phyloP scores from a whole-genome alignment of 176 grass and related monocot genomes.

The Bothriochloa decipiens region DNA sequence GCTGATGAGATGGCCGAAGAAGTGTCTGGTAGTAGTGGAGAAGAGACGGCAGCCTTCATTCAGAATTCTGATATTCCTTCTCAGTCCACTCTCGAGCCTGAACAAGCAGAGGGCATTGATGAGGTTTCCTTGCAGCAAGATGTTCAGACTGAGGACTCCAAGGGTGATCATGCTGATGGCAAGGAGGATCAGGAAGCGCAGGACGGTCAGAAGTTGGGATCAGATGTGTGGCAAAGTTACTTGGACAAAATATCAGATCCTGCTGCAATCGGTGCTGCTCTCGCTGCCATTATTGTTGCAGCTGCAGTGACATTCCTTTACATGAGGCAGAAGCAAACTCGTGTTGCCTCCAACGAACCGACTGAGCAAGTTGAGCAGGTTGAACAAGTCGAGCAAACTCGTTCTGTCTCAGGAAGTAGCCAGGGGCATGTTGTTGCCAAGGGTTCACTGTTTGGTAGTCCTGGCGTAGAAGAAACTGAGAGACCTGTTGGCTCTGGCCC shows the following conservation, averaged over 20 bases:
- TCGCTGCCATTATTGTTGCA: constrained; percentile 43
- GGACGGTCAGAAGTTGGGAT: background rate
- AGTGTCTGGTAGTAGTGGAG: constrained; percentile 23
- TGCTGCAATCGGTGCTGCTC: constrained; percentile 34
- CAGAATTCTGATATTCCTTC: constrained; percentile 13
- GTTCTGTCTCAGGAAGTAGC: constrained; percentile 66
- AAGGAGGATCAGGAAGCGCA: constrained; percentile 28
- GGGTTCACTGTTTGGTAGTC: constrained; percentile 31
- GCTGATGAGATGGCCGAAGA: constrained; percentile 30
- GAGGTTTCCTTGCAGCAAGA: constrained; percentile 27
- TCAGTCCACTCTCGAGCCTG: constrained; percentile 3
- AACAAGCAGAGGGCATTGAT: constrained; percentile 29
- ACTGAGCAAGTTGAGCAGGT: background rate
- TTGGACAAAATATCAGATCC: constrained; percentile 31
- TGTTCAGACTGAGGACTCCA: constrained; percentile 32
- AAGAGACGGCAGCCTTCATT: background rate
- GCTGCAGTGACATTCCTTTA: constrained; percentile 31
- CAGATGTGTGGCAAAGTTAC: constrained; percentile 23
- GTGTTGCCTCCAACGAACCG: background rate
- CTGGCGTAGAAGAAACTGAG: constrained; percentile 39
- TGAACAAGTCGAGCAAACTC: constrained; percentile 25
- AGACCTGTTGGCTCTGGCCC: constrained; percentile 46
- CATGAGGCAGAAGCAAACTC: constrained; percentile 51
- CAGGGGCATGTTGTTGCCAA: constrained; percentile 48
- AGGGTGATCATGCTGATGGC: constrained; percentile 18